Evolutionary conservation across 257 asterid species (phyloP).

Genomic region (Lithospermum erythrorhizon): DNA sequence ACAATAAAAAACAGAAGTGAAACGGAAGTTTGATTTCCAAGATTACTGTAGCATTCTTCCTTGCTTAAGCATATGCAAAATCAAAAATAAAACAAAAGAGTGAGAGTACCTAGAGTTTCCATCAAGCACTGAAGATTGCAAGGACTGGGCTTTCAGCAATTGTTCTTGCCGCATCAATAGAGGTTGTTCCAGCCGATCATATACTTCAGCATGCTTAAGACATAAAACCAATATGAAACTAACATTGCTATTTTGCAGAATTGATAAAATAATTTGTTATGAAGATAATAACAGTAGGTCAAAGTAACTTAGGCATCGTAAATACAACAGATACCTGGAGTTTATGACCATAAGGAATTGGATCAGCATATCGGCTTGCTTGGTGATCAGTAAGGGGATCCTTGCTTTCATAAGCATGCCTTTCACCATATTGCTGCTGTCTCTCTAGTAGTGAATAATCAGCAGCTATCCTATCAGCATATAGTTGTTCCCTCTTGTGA

Average conservation of each 20-base stretch:
- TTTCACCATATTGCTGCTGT: constrained; percentile 57
- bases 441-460: constrained; percentile 70
- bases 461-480: constrained; percentile 60
- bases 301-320: constrained; percentile 3
- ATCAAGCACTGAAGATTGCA: constrained; percentile 65
- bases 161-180: constrained; percentile 57
- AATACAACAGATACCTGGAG: constrained; percentile 53
- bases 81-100: not conserved
- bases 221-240: not conserved
- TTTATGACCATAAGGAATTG: constrained; percentile 48
- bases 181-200: constrained; percentile 66
- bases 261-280: not conserved
- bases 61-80: not conserved
- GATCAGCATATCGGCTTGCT: constrained; percentile 53
- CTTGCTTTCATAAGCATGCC: constrained; percentile 53
- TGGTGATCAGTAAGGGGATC: constrained; percentile 60
- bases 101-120: constrained; percentile 65
- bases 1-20: not conserved
- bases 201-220: constrained; percentile 51
- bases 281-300: not conserved
- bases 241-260: not conserved
- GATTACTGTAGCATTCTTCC: not conserved
- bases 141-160: constrained; percentile 57
- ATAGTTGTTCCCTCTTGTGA: constrained; percentile 60
- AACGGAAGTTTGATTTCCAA: not conserved